A percentile compares a stretch with the other conserved stretches of the same genome.
Evolutionary conservation across 192 early-diverging fungal species (phyloP).

Genomic region (Phlyctochytrium bullatum): DNA sequence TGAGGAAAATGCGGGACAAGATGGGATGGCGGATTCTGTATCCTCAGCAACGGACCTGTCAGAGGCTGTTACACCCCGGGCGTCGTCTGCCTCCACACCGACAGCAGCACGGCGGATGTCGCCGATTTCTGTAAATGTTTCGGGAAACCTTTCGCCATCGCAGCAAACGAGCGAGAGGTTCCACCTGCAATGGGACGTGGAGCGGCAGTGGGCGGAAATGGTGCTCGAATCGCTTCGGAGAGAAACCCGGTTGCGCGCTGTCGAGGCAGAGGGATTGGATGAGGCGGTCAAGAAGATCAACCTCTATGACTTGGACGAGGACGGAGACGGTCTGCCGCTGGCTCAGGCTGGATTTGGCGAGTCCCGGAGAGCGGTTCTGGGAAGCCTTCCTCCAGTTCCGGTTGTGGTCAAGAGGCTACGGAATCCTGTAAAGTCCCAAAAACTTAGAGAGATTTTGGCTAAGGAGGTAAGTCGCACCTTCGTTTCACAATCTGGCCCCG

Average conservation of each 20-base stretch:
- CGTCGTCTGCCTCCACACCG: no score
- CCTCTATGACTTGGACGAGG: constrained; percentile 30
- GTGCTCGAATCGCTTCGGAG: background rate
- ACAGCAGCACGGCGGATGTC: no score
- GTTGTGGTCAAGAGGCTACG: constrained; percentile 19
- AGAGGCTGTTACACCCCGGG: no score
- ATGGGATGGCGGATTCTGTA: background rate
- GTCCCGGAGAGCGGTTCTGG: constrained; percentile 9
- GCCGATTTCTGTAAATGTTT: no score
- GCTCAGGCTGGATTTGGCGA: constrained; percentile 22
- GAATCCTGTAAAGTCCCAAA: background rate
- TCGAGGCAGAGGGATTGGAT: no score
- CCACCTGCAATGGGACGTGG: no score
- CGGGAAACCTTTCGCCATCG: no score
- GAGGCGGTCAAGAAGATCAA: background rate
- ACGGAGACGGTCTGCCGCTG: constrained; percentile 27
- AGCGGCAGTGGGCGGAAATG: constrained; percentile 1
- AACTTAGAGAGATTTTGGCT: background rate
- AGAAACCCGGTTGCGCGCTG: background rate
- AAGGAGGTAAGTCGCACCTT: constrained; percentile 10
- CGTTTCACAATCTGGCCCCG: no score
- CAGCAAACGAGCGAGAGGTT: no score
- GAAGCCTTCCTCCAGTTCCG: background rate
- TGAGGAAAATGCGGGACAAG: no score
- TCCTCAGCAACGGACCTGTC: background rate